Evolutionary conservation across 495 filamentous ascomycete species (phyloP), one percentile per base, ranked within the genome.

Genomic region (Penicillium verhagenii): DNA sequence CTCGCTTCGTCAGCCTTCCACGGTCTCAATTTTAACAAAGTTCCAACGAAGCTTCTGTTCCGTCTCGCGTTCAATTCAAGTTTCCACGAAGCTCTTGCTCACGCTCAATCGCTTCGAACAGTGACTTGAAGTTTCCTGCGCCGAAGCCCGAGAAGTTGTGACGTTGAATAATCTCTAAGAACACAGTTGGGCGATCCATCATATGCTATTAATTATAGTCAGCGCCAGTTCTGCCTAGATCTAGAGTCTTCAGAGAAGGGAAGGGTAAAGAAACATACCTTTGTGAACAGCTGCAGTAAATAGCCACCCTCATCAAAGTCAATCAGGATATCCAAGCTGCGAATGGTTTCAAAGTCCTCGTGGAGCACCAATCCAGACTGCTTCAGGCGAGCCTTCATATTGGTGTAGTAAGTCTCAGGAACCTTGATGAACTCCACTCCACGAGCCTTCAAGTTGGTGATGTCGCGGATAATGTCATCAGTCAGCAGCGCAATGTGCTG

Each of bases 271-370:
- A 6, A 19, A 64, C 70, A 59, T 71, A 79, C 75, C 72, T 92
- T 92, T 11, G 91, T 96, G 65, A 96, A 96, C 11, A 96, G 72
- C 72, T 92, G 89, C 38, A 93, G 65, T 29, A 96, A 68, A 69
- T 96, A 96, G 0, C 92, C 92, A 16, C 79, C 80, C 79, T 95
- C 89, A 62, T 96, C 92, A 58, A 96, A 96, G 69, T 96, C 91
- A 60, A 96, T 90, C 56, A 97, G 61, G 59, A 96, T 94, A 65
- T 91, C 86, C 58, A 95, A 68, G 19, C 73, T 73, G 71, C 85
- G 78, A 48, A 96, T 75, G 3, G 75, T 82, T 13, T 89, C 87
- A 54, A 93, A 86, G 52, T 92, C 86, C 72, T 96, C 90, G 37
- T 85, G 66, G 13, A 95, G 76, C 39, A 72, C 67, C 58, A 83